A percentile compares a stretch with the other conserved stretches of the same genome.
Evolutionary conservation across 306 rosid species (phyloP).

Genomic region (Morella rubra): DNA sequence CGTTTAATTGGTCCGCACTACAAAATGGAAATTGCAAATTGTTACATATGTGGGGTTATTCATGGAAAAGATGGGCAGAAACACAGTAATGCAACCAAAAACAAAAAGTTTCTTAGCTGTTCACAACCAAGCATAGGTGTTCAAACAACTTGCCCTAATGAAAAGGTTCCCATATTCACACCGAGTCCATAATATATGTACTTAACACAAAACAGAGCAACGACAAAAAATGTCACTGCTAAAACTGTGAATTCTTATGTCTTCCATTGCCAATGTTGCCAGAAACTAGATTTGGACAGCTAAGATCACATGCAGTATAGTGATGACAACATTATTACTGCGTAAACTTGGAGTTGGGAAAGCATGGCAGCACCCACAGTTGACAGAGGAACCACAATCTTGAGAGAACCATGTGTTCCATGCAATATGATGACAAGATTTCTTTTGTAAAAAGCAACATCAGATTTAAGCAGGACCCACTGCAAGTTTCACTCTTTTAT

Average conservation of each 20-base stretch:
- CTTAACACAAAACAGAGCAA: neutral
- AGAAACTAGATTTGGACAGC: neutral
- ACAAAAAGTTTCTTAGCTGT: neutral
- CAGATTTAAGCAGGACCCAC: neutral
- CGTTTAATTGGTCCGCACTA: constrained; percentile 94
- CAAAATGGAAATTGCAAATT: constrained; percentile 19
- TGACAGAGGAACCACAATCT: neutral
- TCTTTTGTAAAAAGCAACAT: neutral
- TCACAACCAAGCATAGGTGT: neutral
- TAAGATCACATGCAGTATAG: neutral
- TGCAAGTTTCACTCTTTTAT: neutral
- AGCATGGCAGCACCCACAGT: neutral
- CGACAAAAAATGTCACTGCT: neutral
- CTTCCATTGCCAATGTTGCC: neutral
- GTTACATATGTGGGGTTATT: constrained; percentile 12
- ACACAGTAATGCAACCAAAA: neutral
- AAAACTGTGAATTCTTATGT: neutral
- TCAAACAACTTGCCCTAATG: neutral
- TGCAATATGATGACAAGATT: neutral
- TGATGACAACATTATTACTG: neutral
- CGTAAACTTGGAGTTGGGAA: neutral
- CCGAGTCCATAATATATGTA: neutral
- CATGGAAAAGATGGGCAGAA: neutral
- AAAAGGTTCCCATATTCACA: no score
- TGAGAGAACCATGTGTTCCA: neutral